phyloP scores from a whole-genome alignment of 1,284 basidiomycete species.

The Ustilago sp. region DNA sequence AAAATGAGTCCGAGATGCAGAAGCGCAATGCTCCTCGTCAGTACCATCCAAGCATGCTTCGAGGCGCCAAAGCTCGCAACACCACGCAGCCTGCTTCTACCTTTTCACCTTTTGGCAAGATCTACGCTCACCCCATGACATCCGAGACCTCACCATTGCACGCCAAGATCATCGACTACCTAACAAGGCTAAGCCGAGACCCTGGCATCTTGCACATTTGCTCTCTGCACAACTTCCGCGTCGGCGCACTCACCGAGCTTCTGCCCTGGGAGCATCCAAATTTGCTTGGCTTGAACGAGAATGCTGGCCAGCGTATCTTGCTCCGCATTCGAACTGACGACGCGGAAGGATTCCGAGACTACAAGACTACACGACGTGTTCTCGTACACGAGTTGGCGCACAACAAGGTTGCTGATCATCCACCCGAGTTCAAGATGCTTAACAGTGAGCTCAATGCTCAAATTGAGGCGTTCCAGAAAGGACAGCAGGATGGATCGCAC shows the following conservation, averaged over 20 bases:
- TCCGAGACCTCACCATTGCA: constrained; percentile 29
- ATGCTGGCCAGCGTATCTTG: constrained; percentile 58
- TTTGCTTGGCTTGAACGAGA: constrained; percentile 63
- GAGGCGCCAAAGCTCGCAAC: constrained; percentile 43
- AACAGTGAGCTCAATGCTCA: constrained; percentile 64
- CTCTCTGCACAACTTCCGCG: constrained; percentile 46
- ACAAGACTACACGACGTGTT: constrained; percentile 61
- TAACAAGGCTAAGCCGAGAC: constrained; percentile 53
- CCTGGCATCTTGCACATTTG: constrained; percentile 63
- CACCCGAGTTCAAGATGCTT: constrained; percentile 63
- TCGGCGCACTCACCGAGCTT: constrained; percentile 61
- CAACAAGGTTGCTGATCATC: constrained; percentile 61
- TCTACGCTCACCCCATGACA: constrained; percentile 50
- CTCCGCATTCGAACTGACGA: constrained; percentile 63
- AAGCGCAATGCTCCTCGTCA: constrained; percentile 48
- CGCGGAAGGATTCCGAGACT: constrained; percentile 61
- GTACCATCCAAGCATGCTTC: constrained; percentile 62
- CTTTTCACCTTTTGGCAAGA: constrained; percentile 46
- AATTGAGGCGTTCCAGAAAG: constrained; percentile 55
- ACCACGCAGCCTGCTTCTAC: constrained; percentile 25
- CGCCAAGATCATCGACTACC: constrained; percentile 39
- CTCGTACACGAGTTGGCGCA: constrained; percentile 66
- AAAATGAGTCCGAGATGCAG: constrained; percentile 35
- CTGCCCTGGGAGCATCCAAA: constrained; percentile 62
- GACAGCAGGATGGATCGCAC: constrained; percentile 31